Conservation (phyloP, 345 rosid species). For the Odontarrhena argentea region DNA sequence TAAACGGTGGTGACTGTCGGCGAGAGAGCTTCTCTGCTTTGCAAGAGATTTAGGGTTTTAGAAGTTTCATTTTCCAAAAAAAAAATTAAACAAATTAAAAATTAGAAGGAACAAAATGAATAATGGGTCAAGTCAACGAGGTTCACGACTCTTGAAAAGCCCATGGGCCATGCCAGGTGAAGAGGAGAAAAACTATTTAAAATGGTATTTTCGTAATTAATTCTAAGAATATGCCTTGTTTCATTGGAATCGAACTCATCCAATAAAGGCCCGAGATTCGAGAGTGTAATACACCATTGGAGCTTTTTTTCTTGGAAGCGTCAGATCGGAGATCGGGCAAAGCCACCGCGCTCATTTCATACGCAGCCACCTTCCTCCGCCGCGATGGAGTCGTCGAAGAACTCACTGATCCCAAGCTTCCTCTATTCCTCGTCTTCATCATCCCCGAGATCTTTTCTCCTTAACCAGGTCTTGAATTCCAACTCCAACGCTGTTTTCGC, state of each 20-base stretch:
- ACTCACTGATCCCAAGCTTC: slow-evolving; percentile 65
- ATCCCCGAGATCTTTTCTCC: slow-evolving; percentile 43
- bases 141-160: slow-evolving; percentile 33
- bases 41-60: slow-evolving; percentile 39
- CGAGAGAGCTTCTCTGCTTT: slow-evolving; percentile 22
- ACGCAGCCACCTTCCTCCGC: slow-evolving; percentile 25
- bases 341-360: slow-evolving; percentile 19
- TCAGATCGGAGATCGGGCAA: slow-evolving; percentile 36
- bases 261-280: slow-evolving; percentile 46
- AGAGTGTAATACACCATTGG: slow-evolving; percentile 20
- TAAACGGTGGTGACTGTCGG: slow-evolving; percentile 27
- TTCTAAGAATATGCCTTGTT: slow-evolving; percentile 26
- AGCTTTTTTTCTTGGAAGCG: slow-evolving; percentile 39
- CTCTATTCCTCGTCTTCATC: slow-evolving; percentile 59
- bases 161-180: slow-evolving; percentile 35
- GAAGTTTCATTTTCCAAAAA: slow-evolving; percentile 20
- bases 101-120: not conserved
- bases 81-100: not conserved
- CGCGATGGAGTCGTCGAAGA: slow-evolving; percentile 58
- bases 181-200: not conserved
- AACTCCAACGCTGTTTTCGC: slow-evolving; percentile 36
- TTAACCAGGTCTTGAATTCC: slow-evolving; percentile 43
- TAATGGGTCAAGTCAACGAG: slow-evolving; percentile 31
- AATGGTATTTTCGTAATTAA: slow-evolving; percentile 34
- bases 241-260: not conserved